These are phyloP conservation scores for Epichloe typhina DNA, from an alignment of 2,329 filamentous ascomycete genomes.

Conservation along the genomic window DNA sequence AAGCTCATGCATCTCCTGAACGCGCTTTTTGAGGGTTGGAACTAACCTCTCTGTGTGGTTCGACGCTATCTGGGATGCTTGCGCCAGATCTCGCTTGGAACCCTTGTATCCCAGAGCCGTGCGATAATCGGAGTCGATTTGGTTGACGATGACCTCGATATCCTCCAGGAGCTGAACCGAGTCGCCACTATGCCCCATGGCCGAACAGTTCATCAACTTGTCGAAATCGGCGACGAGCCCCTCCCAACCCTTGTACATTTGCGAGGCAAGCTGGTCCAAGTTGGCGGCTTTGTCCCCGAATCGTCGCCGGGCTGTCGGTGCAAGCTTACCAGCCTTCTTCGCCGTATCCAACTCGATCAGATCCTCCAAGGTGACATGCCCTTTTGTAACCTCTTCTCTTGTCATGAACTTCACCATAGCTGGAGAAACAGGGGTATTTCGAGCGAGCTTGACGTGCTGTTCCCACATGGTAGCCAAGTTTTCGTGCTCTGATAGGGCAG, in stretches of 20 bases:
- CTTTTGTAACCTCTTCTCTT: slow-evolving; percentile 27
- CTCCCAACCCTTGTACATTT: slow-evolving; percentile 49
- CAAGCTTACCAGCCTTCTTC: slow-evolving; percentile 56
- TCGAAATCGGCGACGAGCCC: slow-evolving; percentile 50
- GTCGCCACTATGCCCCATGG: slow-evolving; percentile 47
- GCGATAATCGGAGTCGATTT: slow-evolving; percentile 77
- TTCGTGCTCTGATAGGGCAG: slow-evolving; percentile 54
- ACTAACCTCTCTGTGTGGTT: slow-evolving; percentile 50
- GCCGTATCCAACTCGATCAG: slow-evolving; percentile 65
- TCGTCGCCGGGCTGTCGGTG: slow-evolving; percentile 41
- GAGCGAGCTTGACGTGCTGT: slow-evolving; percentile 50
- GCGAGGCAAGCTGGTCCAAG: slow-evolving; percentile 45
- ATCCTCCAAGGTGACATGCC: slow-evolving; percentile 52
- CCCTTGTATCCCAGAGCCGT: slow-evolving; percentile 57
- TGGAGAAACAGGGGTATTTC: slow-evolving; percentile 48
- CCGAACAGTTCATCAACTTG: slow-evolving; percentile 39
- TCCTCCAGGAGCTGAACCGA: slow-evolving; percentile 62
- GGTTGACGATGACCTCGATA: slow-evolving; percentile 72
- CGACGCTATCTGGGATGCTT: slow-evolving; percentile 50
- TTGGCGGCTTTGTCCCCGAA: slow-evolving; percentile 48
- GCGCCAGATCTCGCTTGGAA: slow-evolving; percentile 45
- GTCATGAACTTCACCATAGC: slow-evolving; percentile 57
- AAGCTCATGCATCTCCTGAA: slow-evolving; percentile 48
- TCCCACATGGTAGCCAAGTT: slow-evolving; percentile 54
- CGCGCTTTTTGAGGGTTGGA: slow-evolving; percentile 42